A percentile compares a stretch with the other conserved stretches of the same genome.
Conservation (phyloP, 2,329 filamentous ascomycete genomes). For the Elsinoe perseae region DNA sequence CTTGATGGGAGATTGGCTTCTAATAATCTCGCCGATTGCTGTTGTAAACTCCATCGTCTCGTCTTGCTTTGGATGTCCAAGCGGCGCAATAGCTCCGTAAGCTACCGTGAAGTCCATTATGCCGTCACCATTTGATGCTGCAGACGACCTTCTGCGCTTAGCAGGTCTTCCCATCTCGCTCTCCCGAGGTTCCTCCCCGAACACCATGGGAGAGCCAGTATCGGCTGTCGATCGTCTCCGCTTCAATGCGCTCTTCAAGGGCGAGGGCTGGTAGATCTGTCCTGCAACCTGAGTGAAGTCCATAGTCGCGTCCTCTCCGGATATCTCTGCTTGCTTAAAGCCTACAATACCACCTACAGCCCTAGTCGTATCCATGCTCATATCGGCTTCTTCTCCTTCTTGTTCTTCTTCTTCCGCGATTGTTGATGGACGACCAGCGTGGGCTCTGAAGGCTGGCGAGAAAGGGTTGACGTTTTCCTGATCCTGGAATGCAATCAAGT, state of each 20-base stretch:
- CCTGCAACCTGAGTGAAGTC: constrained; percentile 51
- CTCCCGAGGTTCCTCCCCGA: constrained; percentile 23
- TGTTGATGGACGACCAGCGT: constrained; percentile 23
- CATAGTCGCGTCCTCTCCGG: constrained; percentile 42
- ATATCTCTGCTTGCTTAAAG: constrained; percentile 30
- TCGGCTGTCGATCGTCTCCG: constrained; percentile 35
- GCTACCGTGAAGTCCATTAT: constrained; percentile 35
- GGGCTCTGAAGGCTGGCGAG: constrained; percentile 36
- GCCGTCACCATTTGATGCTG: constrained; percentile 33
- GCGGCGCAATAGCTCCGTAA: constrained; percentile 27
- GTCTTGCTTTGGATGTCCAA: background rate
- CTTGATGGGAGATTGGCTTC: constrained; percentile 13
- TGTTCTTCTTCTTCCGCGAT: constrained; percentile 31
- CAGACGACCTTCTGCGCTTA: constrained; percentile 34
- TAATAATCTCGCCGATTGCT: constrained; percentile 40
- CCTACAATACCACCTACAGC: constrained; percentile 70
- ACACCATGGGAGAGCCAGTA: constrained; percentile 26
- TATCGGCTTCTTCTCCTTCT: constrained; percentile 39
- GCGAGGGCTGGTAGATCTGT: constrained; percentile 36
- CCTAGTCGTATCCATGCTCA: constrained; percentile 91
- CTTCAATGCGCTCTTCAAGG: constrained; percentile 34
- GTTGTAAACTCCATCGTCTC: constrained; percentile 50
- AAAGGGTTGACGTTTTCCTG: constrained; percentile 47
- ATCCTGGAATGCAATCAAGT: constrained; percentile 27
- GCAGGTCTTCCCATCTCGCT: constrained; percentile 31